These are phyloP conservation scores for Thalassiosira pacifica DNA, from an alignment of 352 stramenopile species.

Conservation along the genomic window DNA sequence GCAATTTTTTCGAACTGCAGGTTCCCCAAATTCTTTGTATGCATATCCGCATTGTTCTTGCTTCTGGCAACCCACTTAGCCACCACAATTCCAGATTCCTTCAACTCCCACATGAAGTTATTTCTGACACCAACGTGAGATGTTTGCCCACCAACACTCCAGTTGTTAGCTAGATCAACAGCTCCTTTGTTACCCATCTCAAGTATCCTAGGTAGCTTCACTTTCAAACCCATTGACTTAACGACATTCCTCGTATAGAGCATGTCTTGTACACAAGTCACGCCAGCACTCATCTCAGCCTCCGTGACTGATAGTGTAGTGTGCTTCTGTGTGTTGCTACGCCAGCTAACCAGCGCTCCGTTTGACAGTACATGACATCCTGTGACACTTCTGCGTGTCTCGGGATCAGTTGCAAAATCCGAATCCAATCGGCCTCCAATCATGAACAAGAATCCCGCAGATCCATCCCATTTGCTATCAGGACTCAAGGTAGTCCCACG, in stretches of 20 bases:
- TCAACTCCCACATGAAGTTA: constrained; percentile 57
- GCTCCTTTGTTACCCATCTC: constrained; percentile 69
- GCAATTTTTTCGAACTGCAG: neutral
- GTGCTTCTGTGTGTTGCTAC: too few relatives aligned
- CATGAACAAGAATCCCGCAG: constrained; percentile 51
- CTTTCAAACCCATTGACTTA: constrained; percentile 53
- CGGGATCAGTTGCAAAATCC: too few relatives aligned
- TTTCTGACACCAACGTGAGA: constrained; percentile 56
- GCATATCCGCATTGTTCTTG: constrained; percentile 56
- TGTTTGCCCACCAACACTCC: constrained; percentile 49
- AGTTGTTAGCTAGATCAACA: constrained; percentile 56
- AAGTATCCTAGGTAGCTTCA: constrained; percentile 65
- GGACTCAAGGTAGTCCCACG: too few relatives aligned
- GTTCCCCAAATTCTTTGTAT: constrained; percentile 63
- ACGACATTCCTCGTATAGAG: constrained; percentile 54
- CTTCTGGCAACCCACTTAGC: constrained; percentile 32
- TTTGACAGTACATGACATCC: constrained; percentile 40
- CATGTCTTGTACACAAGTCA: constrained; percentile 65
- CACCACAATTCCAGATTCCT: constrained; percentile 54
- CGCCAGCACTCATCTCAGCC: constrained; percentile 49
- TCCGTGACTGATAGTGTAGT: constrained; percentile 66
- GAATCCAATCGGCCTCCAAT: too few relatives aligned
- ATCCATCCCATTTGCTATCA: constrained; percentile 49
- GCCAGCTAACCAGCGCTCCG: too few relatives aligned
- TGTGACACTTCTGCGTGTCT: constrained; percentile 45